These are phyloP conservation scores for Lichtheimia hyalospora DNA, from an alignment of 371 early-diverging fungal species.

Conservation along the genomic window DNA sequence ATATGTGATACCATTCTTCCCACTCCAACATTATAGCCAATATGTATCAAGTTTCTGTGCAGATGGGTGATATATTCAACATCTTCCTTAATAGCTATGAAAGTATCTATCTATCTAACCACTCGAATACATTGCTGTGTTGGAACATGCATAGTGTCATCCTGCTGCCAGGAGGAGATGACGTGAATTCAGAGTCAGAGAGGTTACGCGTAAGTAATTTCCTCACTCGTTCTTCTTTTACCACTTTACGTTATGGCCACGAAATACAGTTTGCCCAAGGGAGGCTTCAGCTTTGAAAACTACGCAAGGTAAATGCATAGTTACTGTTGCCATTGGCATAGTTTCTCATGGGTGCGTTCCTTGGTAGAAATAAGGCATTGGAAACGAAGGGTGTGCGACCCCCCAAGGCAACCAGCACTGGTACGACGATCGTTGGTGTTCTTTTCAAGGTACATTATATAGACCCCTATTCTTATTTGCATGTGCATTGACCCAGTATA, in stretches of 20 bases:
- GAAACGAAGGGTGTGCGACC: conserved; percentile 75
- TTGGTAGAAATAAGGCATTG: conserved; percentile 71
- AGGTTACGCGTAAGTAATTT: conserved; percentile 1
- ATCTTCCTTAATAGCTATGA: too few relatives aligned
- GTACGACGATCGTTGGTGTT: conserved; percentile 97
- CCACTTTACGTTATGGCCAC: conserved; percentile 28
- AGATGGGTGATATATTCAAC: too few relatives aligned
- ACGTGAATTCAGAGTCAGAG: background rate
- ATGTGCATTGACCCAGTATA: background rate
- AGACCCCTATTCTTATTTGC: background rate
- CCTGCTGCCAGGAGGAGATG: background rate
- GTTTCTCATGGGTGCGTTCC: background rate
- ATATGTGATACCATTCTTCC: too few relatives aligned
- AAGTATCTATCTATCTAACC: too few relatives aligned
- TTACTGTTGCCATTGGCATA: background rate
- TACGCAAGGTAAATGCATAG: conserved; percentile 62
- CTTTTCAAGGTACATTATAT: conserved; percentile 74
- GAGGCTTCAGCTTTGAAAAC: conserved; percentile 88
- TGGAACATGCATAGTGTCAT: too few relatives aligned
- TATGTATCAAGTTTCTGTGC: too few relatives aligned
- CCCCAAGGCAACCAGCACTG: conserved; percentile 95
- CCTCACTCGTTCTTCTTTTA: background rate
- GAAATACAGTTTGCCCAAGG: conserved; percentile 40
- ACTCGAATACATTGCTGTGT: too few relatives aligned
- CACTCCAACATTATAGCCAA: too few relatives aligned